Base-by-base conservation (phyloP, 495 filamentous ascomycete species). In the Talaromyces thailandensis region DNA sequence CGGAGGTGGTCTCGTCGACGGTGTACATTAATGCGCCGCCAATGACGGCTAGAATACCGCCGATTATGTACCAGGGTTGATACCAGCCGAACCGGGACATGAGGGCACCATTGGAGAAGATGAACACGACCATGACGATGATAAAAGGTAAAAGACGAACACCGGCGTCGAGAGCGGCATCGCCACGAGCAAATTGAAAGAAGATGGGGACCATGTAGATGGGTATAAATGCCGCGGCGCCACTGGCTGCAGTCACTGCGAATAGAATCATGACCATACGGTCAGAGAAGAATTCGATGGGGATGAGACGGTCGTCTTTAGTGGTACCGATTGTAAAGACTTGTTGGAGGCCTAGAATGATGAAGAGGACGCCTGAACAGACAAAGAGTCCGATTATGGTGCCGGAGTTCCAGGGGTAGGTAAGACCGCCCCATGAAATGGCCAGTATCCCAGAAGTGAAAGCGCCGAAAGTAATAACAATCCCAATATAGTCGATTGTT, bases 71-170 rank as follows among this genome's bases (percentile, higher is more conserved):
- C 76, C 85, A 82, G 0, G 81, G 81, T 75, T 82, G 81, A 68
- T 88, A 88, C 63, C 79, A 77, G 2, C 78, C 77, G 18, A 74
- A 65, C 40, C 73, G 76, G 4, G 75, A 69, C 62, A 89, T 77
- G 21, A 84, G 61, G 4, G 69, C 73, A 26, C 86, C 85, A 51
- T 81, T 35, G 3, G 31, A 35, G 9, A 35, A 35, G 31, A 35
- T 35, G 31, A 35, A 35, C 9, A 35, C 9, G 3, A 35, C 12
- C 31, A 35, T 66, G 5, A 84, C 56, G 57, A 79, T 53, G 56
- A 88, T 75, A 59, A 81, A 85, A 2, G 87, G 86, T 3, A 89
- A 75, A 2, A 88, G 73, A 6, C 81, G 76, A 1, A 87, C 80
- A 3, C 76, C 83, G 1, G 84, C 71, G 50, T 71, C 63, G 12